phyloP scores from a whole-genome alignment of 2,329 filamentous ascomycete genomes.

The Keithomyces neogunnii region DNA sequence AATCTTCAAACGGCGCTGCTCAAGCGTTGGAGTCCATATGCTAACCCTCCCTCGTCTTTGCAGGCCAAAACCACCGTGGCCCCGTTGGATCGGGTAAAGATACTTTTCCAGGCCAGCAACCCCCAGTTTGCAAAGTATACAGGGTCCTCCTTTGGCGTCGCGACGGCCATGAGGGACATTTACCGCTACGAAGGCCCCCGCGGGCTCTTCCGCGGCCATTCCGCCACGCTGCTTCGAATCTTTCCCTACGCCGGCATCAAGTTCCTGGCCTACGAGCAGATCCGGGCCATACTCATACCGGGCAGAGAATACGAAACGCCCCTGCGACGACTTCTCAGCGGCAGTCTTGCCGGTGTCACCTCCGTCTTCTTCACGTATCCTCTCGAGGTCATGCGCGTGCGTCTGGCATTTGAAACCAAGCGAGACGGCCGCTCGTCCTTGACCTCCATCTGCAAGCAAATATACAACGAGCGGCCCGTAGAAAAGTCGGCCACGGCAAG shows the following conservation, averaged over 20 bases:
- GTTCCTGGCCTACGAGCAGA: conserved; percentile 95
- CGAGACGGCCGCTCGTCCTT: conserved; percentile 61
- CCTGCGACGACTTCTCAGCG: conserved; percentile 63
- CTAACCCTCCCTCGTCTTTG: conserved; percentile 6
- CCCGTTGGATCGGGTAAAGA: conserved; percentile 95
- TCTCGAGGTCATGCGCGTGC: conserved; percentile 84
- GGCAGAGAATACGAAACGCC: conserved; percentile 68
- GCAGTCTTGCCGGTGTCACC: conserved; percentile 71
- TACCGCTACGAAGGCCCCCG: conserved; percentile 62
- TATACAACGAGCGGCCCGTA: conserved; percentile 67
- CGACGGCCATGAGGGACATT: conserved; percentile 77
- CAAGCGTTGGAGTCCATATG: neutral
- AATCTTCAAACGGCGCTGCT: neutral
- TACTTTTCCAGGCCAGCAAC: conserved; percentile 93
- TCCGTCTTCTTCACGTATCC: conserved; percentile 97
- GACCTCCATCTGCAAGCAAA: conserved; percentile 69
- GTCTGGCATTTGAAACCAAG: conserved; percentile 90
- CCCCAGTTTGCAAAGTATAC: conserved; percentile 91
- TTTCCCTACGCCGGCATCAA: conserved; percentile 98
- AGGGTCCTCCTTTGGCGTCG: conserved; percentile 77
- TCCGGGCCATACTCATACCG: conserved; percentile 70
- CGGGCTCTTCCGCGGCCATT: conserved; percentile 89
- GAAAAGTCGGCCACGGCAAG: conserved; percentile 21
- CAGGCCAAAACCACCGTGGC: conserved; percentile 94
- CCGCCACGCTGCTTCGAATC: conserved; percentile 84